Percentiles rank a stretch among this genome's conserved stretches.
phyloP scores from a whole-genome alignment of 768 basidiomycete species.

The Calocybe indica region DNA sequence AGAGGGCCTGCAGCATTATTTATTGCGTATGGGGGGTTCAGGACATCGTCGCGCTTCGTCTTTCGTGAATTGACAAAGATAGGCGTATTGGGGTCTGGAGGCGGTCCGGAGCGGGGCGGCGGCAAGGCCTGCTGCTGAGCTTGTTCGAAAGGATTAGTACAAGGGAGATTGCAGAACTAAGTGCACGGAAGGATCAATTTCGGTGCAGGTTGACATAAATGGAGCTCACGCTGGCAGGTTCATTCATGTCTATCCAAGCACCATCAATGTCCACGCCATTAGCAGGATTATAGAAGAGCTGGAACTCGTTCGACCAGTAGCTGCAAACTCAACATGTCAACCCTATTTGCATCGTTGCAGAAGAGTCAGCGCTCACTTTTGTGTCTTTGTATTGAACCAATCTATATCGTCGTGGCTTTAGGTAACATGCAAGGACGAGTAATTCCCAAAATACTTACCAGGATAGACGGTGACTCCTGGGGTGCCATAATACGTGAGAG shows the following conservation, averaged over 20 bases:
- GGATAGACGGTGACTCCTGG: constrained; percentile 53
- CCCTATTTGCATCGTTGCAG: neutral
- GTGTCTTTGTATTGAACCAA: constrained; percentile 54
- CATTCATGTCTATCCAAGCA: constrained; percentile 76
- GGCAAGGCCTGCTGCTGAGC: constrained; percentile 48
- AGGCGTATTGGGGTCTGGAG: constrained; percentile 47
- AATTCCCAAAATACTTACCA: constrained; percentile 23
- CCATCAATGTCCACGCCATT: constrained; percentile 63
- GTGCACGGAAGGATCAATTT: neutral
- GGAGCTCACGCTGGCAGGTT: constrained; percentile 52
- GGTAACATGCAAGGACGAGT: neutral
- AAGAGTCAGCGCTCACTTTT: constrained; percentile 28
- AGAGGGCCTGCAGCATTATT: constrained; percentile 50
- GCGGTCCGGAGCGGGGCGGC: constrained; percentile 40
- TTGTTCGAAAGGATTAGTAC: constrained; percentile 53
- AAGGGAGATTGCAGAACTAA: constrained; percentile 61
- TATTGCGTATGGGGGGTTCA: constrained; percentile 54
- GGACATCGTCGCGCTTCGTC: constrained; percentile 27
- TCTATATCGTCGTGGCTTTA: constrained; percentile 23
- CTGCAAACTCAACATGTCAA: constrained; percentile 18
- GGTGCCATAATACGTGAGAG: neutral
- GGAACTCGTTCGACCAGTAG: constrained; percentile 61
- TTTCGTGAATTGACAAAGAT: constrained; percentile 32
- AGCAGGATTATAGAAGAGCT: constrained; percentile 44
- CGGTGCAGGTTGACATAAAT: neutral